Percentiles rank a stretch among this genome's conserved stretches.
phyloP scores from a whole-genome alignment of 2,329 filamentous ascomycete species.

The Neofusicoccum ribis region DNA sequence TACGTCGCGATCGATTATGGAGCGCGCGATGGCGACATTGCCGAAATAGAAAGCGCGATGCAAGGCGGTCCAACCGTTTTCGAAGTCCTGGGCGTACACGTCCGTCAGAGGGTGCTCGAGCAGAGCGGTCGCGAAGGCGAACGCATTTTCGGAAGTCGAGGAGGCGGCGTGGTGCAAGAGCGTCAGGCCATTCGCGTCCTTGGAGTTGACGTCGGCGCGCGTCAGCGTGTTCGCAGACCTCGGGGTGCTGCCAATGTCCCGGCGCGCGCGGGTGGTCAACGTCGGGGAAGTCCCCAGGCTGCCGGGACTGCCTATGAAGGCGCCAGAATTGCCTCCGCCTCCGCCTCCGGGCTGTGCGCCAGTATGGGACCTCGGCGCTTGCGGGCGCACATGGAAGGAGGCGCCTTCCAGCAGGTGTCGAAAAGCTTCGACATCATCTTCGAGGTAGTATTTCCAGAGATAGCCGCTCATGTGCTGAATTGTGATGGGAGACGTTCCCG shows the following conservation, averaged over 20 bases:
- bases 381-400: conserved; percentile 57
- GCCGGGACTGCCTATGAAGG: conserved; percentile 41
- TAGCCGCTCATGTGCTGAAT: conserved; percentile 81
- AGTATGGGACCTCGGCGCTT: conserved; percentile 50
- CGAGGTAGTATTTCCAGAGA: conserved; percentile 95
- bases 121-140: conserved; percentile 74
- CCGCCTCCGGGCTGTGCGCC: neutral
- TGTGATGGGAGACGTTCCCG: conserved; percentile 41
- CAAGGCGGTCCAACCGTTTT: conserved; percentile 94
- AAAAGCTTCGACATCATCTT: conserved; percentile 97
- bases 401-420: conserved; percentile 79
- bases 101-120: conserved; percentile 82
- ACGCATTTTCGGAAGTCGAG: conserved; percentile 67
- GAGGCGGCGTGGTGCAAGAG: conserved; percentile 82
- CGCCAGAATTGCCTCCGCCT: neutral
- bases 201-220: conserved; percentile 76
- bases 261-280: conserved; percentile 37
- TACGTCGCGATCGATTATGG: conserved; percentile 77
- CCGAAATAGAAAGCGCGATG: conserved; percentile 89
- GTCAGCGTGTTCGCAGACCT: conserved; percentile 41
- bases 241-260: conserved; percentile 33
- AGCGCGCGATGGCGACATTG: conserved; percentile 80
- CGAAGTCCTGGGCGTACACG: conserved; percentile 80
- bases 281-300: conserved; percentile 49
- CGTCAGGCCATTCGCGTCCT: conserved; percentile 78